Conservation (phyloP, 331 rosid species). For the Telfairia occidentalis region DNA sequence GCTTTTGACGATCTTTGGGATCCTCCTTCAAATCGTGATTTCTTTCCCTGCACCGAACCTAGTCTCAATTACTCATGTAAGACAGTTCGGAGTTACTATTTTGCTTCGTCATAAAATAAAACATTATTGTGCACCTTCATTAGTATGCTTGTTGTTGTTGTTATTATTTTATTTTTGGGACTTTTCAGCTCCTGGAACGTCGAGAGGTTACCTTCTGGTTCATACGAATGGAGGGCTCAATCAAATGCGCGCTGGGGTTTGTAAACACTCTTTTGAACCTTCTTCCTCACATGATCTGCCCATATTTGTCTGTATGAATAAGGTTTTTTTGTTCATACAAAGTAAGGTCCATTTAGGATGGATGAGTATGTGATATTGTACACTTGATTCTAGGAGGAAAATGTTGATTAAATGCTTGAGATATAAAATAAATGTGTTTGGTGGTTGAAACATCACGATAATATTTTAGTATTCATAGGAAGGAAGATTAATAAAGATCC, state of each 20-base stretch:
- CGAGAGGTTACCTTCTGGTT: conserved; percentile 72
- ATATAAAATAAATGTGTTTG: not conserved
- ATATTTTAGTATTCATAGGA: not conserved
- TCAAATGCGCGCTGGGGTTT: conserved; percentile 98
- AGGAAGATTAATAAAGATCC: not conserved
- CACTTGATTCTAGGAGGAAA: not conserved
- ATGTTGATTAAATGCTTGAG: not conserved
- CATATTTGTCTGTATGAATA: not conserved
- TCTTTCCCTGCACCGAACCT: conserved; percentile 66
- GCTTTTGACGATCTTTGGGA: conserved; percentile 69
- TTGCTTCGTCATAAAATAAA: not conserved
- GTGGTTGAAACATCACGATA: not conserved
- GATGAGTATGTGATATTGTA: not conserved
- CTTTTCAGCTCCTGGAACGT: conserved; percentile 49
- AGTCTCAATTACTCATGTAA: conserved; percentile 56
- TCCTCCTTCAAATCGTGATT: conserved; percentile 58
- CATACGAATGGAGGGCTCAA: conserved; percentile 95
- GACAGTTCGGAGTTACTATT: conserved; percentile 4
- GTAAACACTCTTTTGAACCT: conserved; percentile 8
- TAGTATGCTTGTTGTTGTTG: conserved; percentile 5
- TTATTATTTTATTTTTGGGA: conserved; percentile 4
- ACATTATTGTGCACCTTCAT: not conserved
- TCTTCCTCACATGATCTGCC: not conserved
- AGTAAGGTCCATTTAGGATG: not conserved
- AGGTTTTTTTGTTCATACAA: not conserved